Base-by-base conservation (phyloP, 116 monocot species). In the Thalassia testudinum region DNA sequence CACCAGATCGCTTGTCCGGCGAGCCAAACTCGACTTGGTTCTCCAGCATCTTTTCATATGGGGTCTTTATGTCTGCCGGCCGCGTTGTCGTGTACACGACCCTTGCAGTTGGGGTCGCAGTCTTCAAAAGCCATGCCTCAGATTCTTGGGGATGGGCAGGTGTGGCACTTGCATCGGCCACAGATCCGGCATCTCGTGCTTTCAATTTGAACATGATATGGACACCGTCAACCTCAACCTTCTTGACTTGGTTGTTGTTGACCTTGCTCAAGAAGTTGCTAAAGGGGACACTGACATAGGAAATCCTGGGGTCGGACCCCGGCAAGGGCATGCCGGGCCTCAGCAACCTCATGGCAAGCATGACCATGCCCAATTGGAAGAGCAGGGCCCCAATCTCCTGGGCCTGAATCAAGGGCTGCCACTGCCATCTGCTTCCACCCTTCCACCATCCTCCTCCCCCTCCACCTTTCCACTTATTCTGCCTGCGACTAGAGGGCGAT, bases 1-100 rank as follows among this genome's bases (percentile, higher is more conserved):
- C 82, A 51, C 91, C 83, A 3, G 99, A 99, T 16, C 86, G 69
- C 65, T 80, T 90, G 56, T 99, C 99, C 0, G 99, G 99, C 7
- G 99, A 99, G 0, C 99, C 99, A 68, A 99, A 99, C 59, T 99
- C 99, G 20, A 99, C 99, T 18, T 77, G 64, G 44, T 99, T 90
- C 55, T 90, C 90, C 6, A 90, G 68, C 99, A 99, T 99, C 74
- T 99, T 99, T 57, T 99, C 99, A 30, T 99, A 99, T 0, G 99
- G 99, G 4, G 91, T 99, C 70, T 83, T 99, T 10, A 99, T 99
- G 70, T 99, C 99, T 0, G 54, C 60, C 0, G 99, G 99, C 7
- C 91, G 64, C 11, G 80, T 90, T 0, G 99, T 99, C 5, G 80
- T 86, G 65, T 90, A 99, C 28, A 99, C 68, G 24, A 99, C 58